These are phyloP conservation scores for Aspergillus aculeatinus DNA, from an alignment of 2,329 filamentous ascomycete genomes.

Conservation along the genomic window DNA sequence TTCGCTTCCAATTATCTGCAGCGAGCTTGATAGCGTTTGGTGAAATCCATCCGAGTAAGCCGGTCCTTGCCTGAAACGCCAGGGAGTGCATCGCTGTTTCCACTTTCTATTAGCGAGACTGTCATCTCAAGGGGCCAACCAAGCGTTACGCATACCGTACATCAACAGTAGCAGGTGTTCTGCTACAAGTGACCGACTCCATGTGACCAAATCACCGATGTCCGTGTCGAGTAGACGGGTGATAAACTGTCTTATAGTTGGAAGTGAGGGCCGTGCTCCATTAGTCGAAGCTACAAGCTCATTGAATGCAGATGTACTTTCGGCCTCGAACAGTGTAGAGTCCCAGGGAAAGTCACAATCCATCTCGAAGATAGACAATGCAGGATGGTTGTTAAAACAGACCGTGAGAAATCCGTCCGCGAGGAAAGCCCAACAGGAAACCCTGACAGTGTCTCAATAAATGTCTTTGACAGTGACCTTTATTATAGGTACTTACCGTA, in stretches of 20 bases:
- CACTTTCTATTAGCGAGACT: background rate
- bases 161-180: constrained; percentile 33
- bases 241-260: constrained; percentile 25
- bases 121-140: background rate
- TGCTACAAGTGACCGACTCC: constrained; percentile 26
- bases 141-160: constrained; percentile 23
- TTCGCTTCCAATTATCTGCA: constrained; percentile 29
- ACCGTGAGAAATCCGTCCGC: constrained; percentile 34
- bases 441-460: constrained; percentile 2
- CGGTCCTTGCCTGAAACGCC: constrained; percentile 29
- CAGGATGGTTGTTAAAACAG: constrained; percentile 33
- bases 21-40: constrained; percentile 27
- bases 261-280: constrained; percentile 18
- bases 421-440: constrained; percentile 34
- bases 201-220: constrained; percentile 16
- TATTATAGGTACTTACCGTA: constrained; percentile 13
- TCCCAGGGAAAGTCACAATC: constrained; percentile 33
- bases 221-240: constrained; percentile 25
- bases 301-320: constrained; percentile 26
- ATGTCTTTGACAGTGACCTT: background rate
- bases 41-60: constrained; percentile 26
- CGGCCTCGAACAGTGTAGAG: constrained; percentile 31
- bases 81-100: constrained; percentile 30
- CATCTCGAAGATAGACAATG: constrained; percentile 32
- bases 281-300: constrained; percentile 14